Base-by-base conservation (phyloP, 805 yeast genomes). In the Wickerhamia fluorescens region DNA sequence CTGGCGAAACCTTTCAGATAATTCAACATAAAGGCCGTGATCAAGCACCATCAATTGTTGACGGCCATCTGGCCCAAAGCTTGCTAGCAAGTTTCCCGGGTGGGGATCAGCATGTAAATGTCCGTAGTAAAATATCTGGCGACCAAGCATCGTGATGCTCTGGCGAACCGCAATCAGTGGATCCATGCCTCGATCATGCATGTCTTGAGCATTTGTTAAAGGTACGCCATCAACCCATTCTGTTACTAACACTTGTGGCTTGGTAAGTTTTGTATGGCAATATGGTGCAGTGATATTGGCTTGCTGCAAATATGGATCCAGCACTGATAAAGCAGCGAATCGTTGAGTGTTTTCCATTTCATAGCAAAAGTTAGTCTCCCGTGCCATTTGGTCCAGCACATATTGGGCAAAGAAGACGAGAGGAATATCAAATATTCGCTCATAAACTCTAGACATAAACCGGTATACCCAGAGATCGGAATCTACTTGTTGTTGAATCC, bases 171-270 rank as follows among this genome's bases (percentile, higher is more conserved):
- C 7, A 10, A 10, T 18, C 7, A 7, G 7, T 8, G 20, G 20
- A 40, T 71, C 55, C 42, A 50, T 68, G 2, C 62, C 60, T 8
- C 50, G 45, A 7, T 55, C 54, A 19, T 56, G 42, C 14, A 82
- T 50, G 16, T 48, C 56, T 14, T 63, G 54, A 29, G 61, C 62
- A 33, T 67, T 60, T n/a, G 68, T 55, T 33, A 83, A 51, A 0
- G 79, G 52, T 11, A 71, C 68, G 15, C 88, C 92, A 20, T 82
- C 82, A 27, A 82, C 76, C 87, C 88, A 83, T 51, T 83, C 92
- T 15, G 76, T 67, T 8, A 75, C 66, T 24, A 82, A 49, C 3
- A 82, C 74, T 27, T 73, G 67, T 23, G 49, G 44, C 10, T 27
- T 20, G 13, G 13, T 10, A 10, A 27, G n/a, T 7, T 18, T 7